Percentiles rank a stretch among this genome's conserved stretches.
Conservation (phyloP, 768 basidiomycete genomes). For the Mycena amicta region DNA sequence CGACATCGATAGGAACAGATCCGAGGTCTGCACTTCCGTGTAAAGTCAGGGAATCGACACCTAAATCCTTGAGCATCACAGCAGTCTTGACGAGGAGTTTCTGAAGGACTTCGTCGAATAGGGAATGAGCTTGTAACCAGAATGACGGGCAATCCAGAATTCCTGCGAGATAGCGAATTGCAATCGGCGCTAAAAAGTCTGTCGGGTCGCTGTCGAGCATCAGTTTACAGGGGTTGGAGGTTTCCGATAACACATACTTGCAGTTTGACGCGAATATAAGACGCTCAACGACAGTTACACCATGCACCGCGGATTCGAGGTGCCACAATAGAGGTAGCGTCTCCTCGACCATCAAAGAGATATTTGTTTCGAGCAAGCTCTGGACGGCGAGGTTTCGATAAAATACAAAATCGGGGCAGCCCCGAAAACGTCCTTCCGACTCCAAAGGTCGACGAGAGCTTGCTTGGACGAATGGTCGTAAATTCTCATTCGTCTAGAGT, state of each 20-base stretch:
- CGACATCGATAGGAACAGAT: not conserved
- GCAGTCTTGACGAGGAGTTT: not conserved
- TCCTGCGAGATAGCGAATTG: conserved; percentile 1
- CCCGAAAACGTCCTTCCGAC: not conserved
- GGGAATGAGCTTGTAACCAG: not conserved
- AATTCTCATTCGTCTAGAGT: not conserved
- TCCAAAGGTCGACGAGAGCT: not conserved
- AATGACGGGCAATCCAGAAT: not conserved
- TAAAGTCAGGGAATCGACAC: not conserved
- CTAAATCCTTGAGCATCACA: not conserved
- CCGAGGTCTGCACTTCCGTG: not conserved
- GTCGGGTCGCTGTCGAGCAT: not conserved
- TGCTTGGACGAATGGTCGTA: too few relatives aligned
- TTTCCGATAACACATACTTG: not conserved
- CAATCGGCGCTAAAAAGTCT: not conserved
- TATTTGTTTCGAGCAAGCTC: not conserved
- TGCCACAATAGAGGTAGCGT: not conserved
- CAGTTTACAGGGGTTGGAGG: not conserved
- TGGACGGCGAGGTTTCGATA: conserved; percentile 1
- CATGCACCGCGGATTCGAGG: not conserved
- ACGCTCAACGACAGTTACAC: conserved; percentile 2
- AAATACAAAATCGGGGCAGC: not conserved
- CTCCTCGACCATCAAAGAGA: not conserved
- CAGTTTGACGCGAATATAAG: not conserved
- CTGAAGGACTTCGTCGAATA: not conserved